Evolutionary conservation across 257 asterid genomes (phyloP), one percentile per base, ranked within the genome.

Genomic region (Anisodus acutangulus): DNA sequence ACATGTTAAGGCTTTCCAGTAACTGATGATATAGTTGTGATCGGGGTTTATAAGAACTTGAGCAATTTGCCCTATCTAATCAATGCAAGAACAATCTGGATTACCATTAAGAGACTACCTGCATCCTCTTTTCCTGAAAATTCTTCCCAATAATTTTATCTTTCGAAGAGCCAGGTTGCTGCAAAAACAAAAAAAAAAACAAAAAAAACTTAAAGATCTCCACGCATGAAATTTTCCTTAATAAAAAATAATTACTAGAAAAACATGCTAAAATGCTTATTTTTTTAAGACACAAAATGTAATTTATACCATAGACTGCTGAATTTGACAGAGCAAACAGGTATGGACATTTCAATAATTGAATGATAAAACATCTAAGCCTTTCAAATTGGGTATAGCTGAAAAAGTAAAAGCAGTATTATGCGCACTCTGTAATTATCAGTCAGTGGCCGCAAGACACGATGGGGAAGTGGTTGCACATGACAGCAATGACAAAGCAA

Each of bases 81-180:
- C 26, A 76, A 22, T 7, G 63, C 5, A 51, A 76, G 63, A 76
- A 76, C 8, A 76, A 76, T 51, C 43, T 51, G 81, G 63, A 51
- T 76, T 76, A 12, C 41, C 43, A 81, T 82, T 84, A 76, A 45
- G 64, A 64, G 39, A 84, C 82, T 82, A 93, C 98, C 98, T 85
- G 95, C 47, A 89, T 83, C 86, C 93, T 90, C 89, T 90, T 95
- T 35, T 92, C 94, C 55, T 87, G 88, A 57, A 83, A 84, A 80
- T 82, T 91, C 90, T 89, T 92, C 84, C 82, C 81, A 57, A 85
- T 85, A 60, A 93, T 81, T 91, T 92, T 95, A 85, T 93, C 95
- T 88, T 91, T 95, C 55, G 92, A 68, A 76, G 93, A 89, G 88
- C 89, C 88, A 13, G 98, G 98, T 83, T 92, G 93, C 98, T 95